A percentile compares a stretch with the other conserved stretches of the same genome.
Conservation (phyloP, 1,284 basidiomycete genomes). For the Erythrobasidium hasegawianum region DNA sequence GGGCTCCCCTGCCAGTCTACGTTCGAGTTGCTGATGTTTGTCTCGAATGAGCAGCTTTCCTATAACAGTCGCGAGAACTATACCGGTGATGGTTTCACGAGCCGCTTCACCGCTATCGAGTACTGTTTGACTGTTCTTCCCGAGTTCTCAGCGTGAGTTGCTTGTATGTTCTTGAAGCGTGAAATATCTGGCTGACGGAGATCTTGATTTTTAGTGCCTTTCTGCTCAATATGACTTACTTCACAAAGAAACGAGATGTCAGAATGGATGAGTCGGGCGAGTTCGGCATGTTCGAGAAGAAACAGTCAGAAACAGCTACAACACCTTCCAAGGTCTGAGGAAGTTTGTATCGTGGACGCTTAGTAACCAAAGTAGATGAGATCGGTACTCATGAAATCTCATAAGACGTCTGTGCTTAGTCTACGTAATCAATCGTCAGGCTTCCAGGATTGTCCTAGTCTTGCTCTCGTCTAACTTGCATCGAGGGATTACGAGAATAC, state of each 20-base stretch:
- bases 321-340: background rate
- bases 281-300: background rate
- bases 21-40: background rate
- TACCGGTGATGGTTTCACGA: slow-evolving; percentile 17
- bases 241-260: slow-evolving; percentile 9
- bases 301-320: background rate
- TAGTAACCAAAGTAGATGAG: background rate
- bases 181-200: background rate
- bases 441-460: too few relatives aligned
- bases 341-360: background rate
- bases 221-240: slow-evolving; percentile 26
- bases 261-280: background rate
- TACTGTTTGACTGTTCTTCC: slow-evolving; percentile 19
- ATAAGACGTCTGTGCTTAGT: background rate
- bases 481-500: too few relatives aligned
- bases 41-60: slow-evolving; percentile 13
- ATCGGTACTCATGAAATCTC: background rate
- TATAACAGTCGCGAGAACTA: slow-evolving; percentile 22
- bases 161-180: background rate
- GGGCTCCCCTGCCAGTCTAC: background rate
- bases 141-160: slow-evolving; percentile 21
- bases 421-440: background rate
- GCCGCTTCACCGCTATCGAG: slow-evolving; percentile 17
- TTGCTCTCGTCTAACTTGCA: too few relatives aligned
- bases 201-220: slow-evolving; percentile 6